phyloP scores from a whole-genome alignment of 176 grass and related monocot species.

The Paspalum vaginatum region DNA sequence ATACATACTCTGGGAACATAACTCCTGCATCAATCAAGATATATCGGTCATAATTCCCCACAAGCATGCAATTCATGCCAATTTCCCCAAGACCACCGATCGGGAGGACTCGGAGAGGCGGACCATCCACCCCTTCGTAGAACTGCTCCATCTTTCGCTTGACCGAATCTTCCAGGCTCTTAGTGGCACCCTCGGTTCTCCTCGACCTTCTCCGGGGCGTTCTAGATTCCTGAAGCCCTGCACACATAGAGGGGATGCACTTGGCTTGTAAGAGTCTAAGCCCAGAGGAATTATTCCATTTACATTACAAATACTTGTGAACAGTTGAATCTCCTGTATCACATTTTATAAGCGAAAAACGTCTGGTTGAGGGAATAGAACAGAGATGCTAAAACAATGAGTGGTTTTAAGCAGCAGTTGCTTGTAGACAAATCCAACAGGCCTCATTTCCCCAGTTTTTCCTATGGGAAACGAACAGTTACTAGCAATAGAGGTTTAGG shows the following conservation, averaged over 20 bases:
- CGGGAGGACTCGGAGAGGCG: conserved; percentile 90
- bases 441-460: neutral
- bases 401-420: neutral
- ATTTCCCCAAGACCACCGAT: conserved; percentile 98
- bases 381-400: neutral
- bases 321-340: neutral
- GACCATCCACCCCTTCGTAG: conserved; percentile 87
- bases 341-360: neutral
- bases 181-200: conserved; percentile 68
- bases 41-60: conserved; percentile 94
- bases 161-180: conserved; percentile 95
- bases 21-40: conserved; percentile 96
- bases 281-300: neutral
- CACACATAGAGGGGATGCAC: neutral
- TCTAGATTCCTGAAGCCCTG: conserved; percentile 56
- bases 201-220: conserved; percentile 64
- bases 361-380: neutral
- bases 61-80: conserved; percentile 99
- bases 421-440: neutral
- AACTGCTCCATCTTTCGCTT: conserved; percentile 98
- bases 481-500: neutral
- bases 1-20: conserved; percentile 98
- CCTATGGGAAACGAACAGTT: neutral
- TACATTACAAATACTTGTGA: neutral
- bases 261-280: neutral